These are phyloP conservation scores for Fusarium poae DNA, from an alignment of 2,329 filamentous ascomycete genomes.

Conservation along the genomic window DNA sequence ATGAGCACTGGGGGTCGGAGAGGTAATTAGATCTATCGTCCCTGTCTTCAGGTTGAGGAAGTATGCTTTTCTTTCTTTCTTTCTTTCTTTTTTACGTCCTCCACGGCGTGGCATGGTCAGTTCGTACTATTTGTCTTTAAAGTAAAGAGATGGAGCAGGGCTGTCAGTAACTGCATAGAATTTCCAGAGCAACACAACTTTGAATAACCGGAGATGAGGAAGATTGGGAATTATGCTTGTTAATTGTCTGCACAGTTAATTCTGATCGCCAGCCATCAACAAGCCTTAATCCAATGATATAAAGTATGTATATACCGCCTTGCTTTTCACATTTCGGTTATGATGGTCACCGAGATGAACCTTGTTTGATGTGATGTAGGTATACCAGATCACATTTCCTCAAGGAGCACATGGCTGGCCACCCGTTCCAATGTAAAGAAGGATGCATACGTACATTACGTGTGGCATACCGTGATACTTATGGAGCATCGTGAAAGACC, in stretches of 20 bases:
- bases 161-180: slow-evolving; percentile 15
- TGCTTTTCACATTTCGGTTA: not conserved
- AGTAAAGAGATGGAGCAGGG: slow-evolving; percentile 7
- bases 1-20: slow-evolving; percentile 75
- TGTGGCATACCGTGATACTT: not conserved
- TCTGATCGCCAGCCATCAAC: not conserved
- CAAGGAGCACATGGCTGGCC: not conserved
- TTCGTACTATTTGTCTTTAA: slow-evolving; percentile 6
- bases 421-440: not conserved
- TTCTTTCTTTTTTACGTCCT: not conserved
- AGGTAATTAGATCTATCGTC: slow-evolving; percentile 52
- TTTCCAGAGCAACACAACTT: not conserved
- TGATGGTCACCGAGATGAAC: not conserved
- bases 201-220: not conserved
- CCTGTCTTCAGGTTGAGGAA: slow-evolving; percentile 9
- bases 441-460: not conserved
- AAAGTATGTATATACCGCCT: not conserved
- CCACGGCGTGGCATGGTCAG: slow-evolving; percentile 8
- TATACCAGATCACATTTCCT: not conserved
- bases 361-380: not conserved
- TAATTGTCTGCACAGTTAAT: not conserved
- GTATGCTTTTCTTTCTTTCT: not conserved
- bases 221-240: not conserved
- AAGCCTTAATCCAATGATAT: not conserved
- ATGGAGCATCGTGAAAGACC: too few species aligned